Conservation (phyloP, 129 eudicot species). For the Kitagawia praeruptora region DNA sequence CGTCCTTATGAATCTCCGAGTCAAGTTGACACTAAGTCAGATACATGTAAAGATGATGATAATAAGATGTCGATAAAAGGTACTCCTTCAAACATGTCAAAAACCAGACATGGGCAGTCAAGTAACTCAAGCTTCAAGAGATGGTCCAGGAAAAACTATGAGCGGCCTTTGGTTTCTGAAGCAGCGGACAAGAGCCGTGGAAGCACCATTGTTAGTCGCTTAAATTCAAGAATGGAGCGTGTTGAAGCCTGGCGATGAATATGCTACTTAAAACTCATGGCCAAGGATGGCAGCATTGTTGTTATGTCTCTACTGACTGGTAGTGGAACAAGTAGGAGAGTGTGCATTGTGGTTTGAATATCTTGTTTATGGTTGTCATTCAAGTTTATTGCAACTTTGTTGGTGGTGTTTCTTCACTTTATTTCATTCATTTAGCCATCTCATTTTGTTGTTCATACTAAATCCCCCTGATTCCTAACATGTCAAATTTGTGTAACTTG, state of each 20-base stretch:
- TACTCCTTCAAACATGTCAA: conserved; percentile 27
- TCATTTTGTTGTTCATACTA: neutral
- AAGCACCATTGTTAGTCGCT: conserved; percentile 39
- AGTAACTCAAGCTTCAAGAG: conserved; percentile 28
- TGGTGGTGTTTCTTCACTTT: conserved; percentile 9
- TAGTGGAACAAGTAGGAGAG: conserved; percentile 18
- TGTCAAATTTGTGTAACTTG: neutral
- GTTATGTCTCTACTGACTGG: conserved; percentile 24
- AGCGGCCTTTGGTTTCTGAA: conserved; percentile 8
- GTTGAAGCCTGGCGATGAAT: conserved; percentile 85
- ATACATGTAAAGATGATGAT: conserved; percentile 18
- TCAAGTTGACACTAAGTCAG: conserved; percentile 11
- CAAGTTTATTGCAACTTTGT: conserved; percentile 22
- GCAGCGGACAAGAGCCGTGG: conserved; percentile 52
- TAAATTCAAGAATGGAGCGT: conserved; percentile 62
- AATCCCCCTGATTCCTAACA: neutral
- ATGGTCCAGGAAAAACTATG: conserved; percentile 21
- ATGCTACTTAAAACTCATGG: neutral
- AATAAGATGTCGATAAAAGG: conserved; percentile 12
- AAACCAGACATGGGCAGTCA: conserved; percentile 29
- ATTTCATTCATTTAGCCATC: neutral
- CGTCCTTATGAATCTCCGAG: conserved; percentile 9
- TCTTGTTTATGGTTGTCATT: conserved; percentile 27
- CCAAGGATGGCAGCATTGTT: neutral
- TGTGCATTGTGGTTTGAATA: conserved; percentile 36